phyloP scores from a whole-genome alignment of 129 eudicot genomes.

The Flaveria brownii region DNA sequence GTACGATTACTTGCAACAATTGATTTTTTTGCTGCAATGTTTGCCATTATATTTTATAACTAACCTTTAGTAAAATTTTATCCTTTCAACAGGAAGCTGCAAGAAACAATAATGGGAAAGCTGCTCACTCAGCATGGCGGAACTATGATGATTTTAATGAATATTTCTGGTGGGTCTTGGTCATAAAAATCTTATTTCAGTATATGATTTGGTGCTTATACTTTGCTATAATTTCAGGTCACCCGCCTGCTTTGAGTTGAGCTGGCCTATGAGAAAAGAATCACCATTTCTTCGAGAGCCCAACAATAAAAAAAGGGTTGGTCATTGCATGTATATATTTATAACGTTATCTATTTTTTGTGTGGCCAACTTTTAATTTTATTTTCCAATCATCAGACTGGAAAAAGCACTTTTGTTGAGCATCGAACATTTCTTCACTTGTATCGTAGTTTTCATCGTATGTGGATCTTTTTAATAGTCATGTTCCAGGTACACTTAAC shows the following conservation, averaged over 20 bases:
- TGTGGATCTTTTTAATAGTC: slow-evolving; percentile 89
- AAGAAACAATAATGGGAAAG: slow-evolving; percentile 77
- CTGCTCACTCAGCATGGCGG: slow-evolving; percentile 95
- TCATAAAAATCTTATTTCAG: not conserved
- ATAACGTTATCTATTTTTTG: slow-evolving; percentile 20
- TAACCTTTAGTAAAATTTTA: slow-evolving; percentile 13
- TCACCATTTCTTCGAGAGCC: slow-evolving; percentile 75
- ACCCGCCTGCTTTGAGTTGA: slow-evolving; percentile 75
- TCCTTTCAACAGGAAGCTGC: slow-evolving; percentile 73
- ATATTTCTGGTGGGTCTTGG: slow-evolving; percentile 75
- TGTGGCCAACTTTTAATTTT: slow-evolving; percentile 16
- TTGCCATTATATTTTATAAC: slow-evolving; percentile 2
- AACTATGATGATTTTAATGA: slow-evolving; percentile 98
- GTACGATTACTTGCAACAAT: not conserved
- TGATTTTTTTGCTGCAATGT: slow-evolving; percentile 10
- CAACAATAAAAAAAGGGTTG: slow-evolving; percentile 66
- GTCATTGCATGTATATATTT: slow-evolving; percentile 34
- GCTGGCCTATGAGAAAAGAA: slow-evolving; percentile 79
- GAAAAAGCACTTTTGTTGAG: slow-evolving; percentile 91
- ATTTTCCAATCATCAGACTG: slow-evolving; percentile 56
- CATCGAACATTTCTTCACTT: slow-evolving; percentile 94
- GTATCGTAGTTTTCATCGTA: slow-evolving; percentile 96
- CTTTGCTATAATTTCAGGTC: slow-evolving; percentile 57
- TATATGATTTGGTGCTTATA: slow-evolving; percentile 20
- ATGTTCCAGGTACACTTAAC: slow-evolving; percentile 82